Percentiles rank a stretch among this genome's conserved stretches.
Evolutionary conservation across 371 early-diverging fungal genomes (phyloP).

Genomic region (Syncephalastrum sp.): DNA sequence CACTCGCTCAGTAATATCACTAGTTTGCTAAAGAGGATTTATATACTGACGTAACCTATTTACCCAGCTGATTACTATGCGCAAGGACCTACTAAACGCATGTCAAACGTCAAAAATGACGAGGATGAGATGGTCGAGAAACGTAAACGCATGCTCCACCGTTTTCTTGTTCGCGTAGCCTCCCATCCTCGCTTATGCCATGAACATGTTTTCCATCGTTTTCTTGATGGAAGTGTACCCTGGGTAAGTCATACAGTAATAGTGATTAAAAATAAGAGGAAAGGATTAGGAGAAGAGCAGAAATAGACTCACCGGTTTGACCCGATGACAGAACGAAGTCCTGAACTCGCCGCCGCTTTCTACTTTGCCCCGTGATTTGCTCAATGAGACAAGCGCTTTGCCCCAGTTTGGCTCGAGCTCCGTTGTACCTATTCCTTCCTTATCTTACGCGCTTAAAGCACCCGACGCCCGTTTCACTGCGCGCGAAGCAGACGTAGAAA

Average conservation of each 20-base stretch:
- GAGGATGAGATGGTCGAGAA: conserved; percentile 81
- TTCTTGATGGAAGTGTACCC: conserved; percentile 67
- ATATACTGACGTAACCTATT: conserved; percentile 4
- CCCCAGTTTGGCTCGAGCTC: neutral
- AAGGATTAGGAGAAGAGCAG: no score
- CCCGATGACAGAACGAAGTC: conserved; percentile 52
- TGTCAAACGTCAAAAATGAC: conserved; percentile 42
- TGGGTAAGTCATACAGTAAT: conserved; percentile 42
- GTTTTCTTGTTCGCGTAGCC: conserved; percentile 82
- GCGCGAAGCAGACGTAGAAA: conserved; percentile 65
- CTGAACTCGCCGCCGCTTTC: conserved; percentile 60
- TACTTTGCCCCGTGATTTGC: conserved; percentile 55
- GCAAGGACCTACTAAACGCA: conserved; percentile 69
- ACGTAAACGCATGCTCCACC: conserved; percentile 87
- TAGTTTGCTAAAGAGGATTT: conserved; percentile 1
- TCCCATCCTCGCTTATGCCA: conserved; percentile 80
- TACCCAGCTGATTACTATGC: conserved; percentile 55
- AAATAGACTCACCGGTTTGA: neutral
- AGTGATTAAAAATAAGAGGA: neutral
- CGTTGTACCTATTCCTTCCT: conserved; percentile 37
- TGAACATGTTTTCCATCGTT: conserved; percentile 88
- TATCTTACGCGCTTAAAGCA: conserved; percentile 35
- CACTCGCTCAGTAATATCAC: conserved; percentile 71
- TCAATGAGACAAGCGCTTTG: conserved; percentile 14
- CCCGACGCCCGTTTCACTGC: conserved; percentile 71